phyloP scores from a whole-genome alignment of 441 rosid species.

The Macaranga tanarius region DNA sequence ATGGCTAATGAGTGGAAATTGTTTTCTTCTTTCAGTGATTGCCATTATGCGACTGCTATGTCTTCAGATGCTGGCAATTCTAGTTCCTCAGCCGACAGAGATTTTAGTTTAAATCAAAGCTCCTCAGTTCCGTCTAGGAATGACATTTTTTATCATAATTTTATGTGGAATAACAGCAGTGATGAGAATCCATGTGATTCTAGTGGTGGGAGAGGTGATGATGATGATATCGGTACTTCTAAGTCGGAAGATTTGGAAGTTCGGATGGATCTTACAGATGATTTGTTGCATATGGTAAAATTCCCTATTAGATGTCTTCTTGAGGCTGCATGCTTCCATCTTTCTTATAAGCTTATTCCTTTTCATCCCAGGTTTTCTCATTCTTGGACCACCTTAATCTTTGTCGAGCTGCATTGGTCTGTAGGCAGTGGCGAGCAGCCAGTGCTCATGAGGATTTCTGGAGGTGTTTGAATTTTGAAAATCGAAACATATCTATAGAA shows the following conservation, averaged over 20 bases:
- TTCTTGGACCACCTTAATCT: conserved; percentile 77
- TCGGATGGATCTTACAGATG: conserved; percentile 94
- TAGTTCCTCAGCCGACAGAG: conserved; percentile 39
- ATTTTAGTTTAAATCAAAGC: conserved; percentile 33
- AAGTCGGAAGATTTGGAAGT: conserved; percentile 58
- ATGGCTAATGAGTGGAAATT: conserved; percentile 9
- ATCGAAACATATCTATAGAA: conserved; percentile 68
- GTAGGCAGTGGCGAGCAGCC: conserved; percentile 95
- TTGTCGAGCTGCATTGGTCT: conserved; percentile 84
- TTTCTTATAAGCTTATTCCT: conserved; percentile 11
- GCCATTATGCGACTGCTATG: conserved; percentile 31
- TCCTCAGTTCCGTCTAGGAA: conserved; percentile 39
- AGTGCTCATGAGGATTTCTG: conserved; percentile 98
- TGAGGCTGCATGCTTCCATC: neutral
- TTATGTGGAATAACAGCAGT: conserved; percentile 54
- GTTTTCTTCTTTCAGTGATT: conserved; percentile 40
- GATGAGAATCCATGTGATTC: conserved; percentile 39
- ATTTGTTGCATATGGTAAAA: conserved; percentile 85
- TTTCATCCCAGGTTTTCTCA: conserved; percentile 71
- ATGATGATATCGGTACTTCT: conserved; percentile 46
- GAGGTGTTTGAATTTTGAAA: conserved; percentile 84
- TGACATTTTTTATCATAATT: conserved; percentile 57
- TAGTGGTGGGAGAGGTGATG: conserved; percentile 47
- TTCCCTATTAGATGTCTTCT: neutral
- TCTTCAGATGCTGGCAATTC: conserved; percentile 44